Evolutionary conservation across 2,329 filamentous ascomycete species (phyloP).

Genomic region (Raffaelea arxii): DNA sequence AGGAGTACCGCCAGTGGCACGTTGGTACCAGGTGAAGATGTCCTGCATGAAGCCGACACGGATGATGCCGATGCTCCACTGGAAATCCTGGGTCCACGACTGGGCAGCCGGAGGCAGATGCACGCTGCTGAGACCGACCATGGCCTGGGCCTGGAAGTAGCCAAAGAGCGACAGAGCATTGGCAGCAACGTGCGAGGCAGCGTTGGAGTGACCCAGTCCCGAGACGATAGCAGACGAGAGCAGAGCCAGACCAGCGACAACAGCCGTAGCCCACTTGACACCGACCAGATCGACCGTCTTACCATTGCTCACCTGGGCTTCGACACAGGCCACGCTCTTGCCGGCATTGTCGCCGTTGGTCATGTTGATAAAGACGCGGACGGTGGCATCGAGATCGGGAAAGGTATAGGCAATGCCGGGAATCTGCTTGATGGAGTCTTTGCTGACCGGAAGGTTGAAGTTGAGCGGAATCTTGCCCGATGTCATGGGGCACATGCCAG

Average conservation of each 20-base stretch:
- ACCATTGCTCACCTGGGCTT: conserved; percentile 72
- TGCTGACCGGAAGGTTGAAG: conserved; percentile 52
- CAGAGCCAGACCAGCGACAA: conserved; percentile 64
- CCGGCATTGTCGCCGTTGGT: conserved; percentile 35
- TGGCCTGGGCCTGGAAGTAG: conserved; percentile 80
- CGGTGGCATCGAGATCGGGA: conserved; percentile 71
- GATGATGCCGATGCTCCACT: conserved; percentile 89
- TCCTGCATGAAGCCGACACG: conserved; percentile 66
- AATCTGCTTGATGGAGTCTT: conserved; percentile 48
- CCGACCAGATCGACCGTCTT: conserved; percentile 74
- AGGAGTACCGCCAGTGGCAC: conserved; percentile 70
- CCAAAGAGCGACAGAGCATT: conserved; percentile 77
- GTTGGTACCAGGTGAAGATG: conserved; percentile 82
- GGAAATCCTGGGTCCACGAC: conserved; percentile 85
- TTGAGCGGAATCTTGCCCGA: conserved; percentile 44
- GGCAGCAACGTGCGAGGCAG: conserved; percentile 75
- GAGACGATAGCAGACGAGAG: conserved; percentile 73
- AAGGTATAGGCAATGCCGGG: conserved; percentile 74
- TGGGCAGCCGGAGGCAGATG: conserved; percentile 69
- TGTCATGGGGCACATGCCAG: conserved; percentile 73
- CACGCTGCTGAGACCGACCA: conserved; percentile 69
- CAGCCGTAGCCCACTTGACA: conserved; percentile 71
- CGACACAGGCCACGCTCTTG: conserved; percentile 62
- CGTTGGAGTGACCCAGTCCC: conserved; percentile 76
- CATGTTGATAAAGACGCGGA: conserved; percentile 64